phyloP scores from a whole-genome alignment of 2,329 filamentous ascomycete species.

The Pseudogymnoascus sp. region DNA sequence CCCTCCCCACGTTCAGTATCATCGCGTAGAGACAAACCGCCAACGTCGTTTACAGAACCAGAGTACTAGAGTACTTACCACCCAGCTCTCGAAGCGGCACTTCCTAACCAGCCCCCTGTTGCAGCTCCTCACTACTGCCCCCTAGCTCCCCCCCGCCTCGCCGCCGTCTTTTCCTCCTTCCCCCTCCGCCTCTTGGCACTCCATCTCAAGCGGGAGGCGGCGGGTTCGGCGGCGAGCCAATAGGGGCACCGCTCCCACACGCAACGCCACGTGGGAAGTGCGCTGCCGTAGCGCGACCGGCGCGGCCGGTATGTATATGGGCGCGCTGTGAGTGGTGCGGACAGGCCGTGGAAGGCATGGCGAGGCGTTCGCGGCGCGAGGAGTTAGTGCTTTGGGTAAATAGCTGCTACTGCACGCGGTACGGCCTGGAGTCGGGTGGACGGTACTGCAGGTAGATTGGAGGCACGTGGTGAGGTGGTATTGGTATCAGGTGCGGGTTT shows the following conservation, averaged over 20 bases:
- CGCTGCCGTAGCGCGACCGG: not conserved
- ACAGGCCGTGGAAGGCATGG: no score
- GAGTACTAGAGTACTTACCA: not conserved
- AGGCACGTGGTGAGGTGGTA: conserved; percentile 1
- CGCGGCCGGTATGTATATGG: no score
- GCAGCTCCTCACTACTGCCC: not conserved
- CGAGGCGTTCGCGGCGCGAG: no score
- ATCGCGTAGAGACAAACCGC: not conserved
- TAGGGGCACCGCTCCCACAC: not conserved
- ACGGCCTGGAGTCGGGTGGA: no score
- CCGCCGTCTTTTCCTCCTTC: not conserved
- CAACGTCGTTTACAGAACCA: not conserved
- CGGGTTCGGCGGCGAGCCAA: no score
- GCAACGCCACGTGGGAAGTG: not conserved
- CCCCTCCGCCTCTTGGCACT: no score
- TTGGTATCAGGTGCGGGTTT: not conserved
- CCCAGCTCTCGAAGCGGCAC: not conserved
- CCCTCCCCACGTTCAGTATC: not conserved
- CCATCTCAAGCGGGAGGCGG: no score
- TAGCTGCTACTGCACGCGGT: no score
- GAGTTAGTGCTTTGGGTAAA: no score
- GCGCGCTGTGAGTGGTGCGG: no score
- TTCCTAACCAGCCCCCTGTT: not conserved
- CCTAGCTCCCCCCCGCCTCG: not conserved
- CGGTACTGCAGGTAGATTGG: not conserved